Base-by-base conservation (phyloP, 1,139 yeast species). In the Yamadazyma spencermartinsiae region DNA sequence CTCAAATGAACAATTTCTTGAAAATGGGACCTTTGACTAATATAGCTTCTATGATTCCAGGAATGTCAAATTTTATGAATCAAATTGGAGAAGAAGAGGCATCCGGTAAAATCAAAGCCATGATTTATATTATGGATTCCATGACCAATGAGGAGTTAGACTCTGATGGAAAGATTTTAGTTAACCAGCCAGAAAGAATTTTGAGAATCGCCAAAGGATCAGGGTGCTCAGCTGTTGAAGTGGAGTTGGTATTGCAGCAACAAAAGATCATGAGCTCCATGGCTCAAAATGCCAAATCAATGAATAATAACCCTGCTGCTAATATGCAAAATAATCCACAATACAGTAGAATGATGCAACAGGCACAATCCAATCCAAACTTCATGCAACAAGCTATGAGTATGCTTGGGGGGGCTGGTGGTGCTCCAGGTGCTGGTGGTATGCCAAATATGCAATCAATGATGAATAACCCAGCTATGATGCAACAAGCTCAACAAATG, bases 11-110 rank as follows among this genome's bases (percentile, higher is more conserved):
- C 56, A 92, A 90, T 51, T 85, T 94, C 53, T 74, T 90, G 78
- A 92, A 92, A 60, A 86, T 92, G 95, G 98, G 98, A 1, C 97
- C 98, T 4, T 66, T 92, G 39, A 81, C 95, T 18, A 90, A 90
- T 58, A 86, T 92, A 48, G 97, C 98, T 7, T 80, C 86, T 41
- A 90, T 90, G 97, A 83, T 94, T 45, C 98, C 98, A 0, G 94
- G 92, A n/a, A 78, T 89, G 68, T 79, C 90, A 24, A 82, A 80
- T 49, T 74, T 90, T 71, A 84, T 92, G 78, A 82, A 79, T 37
- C 92, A 86, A 62, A 82, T 88, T 31, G 90, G 92, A 18, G 98
- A 90, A 58, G 96, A 90, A 54, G 97, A 92, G 54, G 82, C 96
- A 0, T 79, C 87, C 19, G 75, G 77, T 41, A 78, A 86, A 55